A percentile compares a stretch with the other conserved stretches of the same genome.
Evolutionary conservation across 768 basidiomycete species (phyloP).

Genomic region (Panaeolus cyanescens): DNA sequence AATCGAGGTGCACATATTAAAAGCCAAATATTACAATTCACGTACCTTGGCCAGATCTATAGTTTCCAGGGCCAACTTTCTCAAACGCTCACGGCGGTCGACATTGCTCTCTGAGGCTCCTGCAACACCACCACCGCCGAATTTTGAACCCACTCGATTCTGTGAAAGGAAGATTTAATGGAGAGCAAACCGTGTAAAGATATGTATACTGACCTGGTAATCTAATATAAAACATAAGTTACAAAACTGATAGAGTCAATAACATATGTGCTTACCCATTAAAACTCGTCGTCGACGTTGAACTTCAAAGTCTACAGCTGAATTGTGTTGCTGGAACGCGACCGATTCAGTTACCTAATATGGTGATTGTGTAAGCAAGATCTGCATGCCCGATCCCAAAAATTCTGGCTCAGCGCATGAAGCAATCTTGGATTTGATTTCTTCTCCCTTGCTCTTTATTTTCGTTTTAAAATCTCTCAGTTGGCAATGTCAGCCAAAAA

Average conservation of each 20-base stretch:
- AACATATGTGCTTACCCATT: slow-evolving; percentile 38
- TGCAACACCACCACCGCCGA: slow-evolving; percentile 94
- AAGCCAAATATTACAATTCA: slow-evolving; percentile 1
- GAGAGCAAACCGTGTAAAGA: neutral
- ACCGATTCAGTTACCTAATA: neutral
- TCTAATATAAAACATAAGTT: slow-evolving; percentile 41
- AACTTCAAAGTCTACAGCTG: slow-evolving; percentile 5
- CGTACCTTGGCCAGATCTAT: slow-evolving; percentile 95
- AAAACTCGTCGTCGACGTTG: neutral
- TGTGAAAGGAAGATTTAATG: slow-evolving; percentile 29
- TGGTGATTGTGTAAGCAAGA: slow-evolving; percentile 21
- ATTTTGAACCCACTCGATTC: slow-evolving; percentile 96
- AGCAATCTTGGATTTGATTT: slow-evolving; percentile 4
- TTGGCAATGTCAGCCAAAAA: slow-evolving; percentile 54
- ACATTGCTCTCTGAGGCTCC: slow-evolving; percentile 95
- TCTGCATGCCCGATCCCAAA: slow-evolving; percentile 26
- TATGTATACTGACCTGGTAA: slow-evolving; percentile 56
- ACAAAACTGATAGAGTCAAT: neutral
- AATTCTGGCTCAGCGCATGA: slow-evolving; percentile 16
- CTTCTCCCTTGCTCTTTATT: slow-evolving; percentile 1
- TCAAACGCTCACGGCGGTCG: slow-evolving; percentile 89
- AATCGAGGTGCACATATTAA: slow-evolving; percentile 5
- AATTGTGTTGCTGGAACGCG: neutral
- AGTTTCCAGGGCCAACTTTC: slow-evolving; percentile 95
- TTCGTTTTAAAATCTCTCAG: neutral